Percentiles rank a stretch among this genome's conserved stretches.
These are phyloP conservation scores for Bodo saltans DNA, from an alignment of 78 protist species.

Conservation along the genomic window DNA sequence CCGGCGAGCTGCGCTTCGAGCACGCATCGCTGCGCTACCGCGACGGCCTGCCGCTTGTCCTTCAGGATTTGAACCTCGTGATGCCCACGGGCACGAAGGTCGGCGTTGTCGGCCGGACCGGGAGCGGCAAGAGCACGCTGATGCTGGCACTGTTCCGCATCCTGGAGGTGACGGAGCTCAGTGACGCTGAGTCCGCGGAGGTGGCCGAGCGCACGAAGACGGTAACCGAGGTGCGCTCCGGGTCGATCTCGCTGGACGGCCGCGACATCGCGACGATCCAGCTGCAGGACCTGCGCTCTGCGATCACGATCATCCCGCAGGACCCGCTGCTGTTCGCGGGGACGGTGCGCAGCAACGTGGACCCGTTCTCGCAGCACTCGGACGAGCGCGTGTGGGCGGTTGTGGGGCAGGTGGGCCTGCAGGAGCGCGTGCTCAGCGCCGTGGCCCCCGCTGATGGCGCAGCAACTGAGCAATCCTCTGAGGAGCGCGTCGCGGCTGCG, in stretches of 20 bases:
- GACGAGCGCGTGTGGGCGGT: constrained; percentile 58
- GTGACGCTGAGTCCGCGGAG: too few relatives aligned
- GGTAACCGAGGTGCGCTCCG: too few relatives aligned
- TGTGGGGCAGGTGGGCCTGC: constrained; percentile 33
- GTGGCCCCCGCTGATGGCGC: not conserved
- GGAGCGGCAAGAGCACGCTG: constrained; percentile 60
- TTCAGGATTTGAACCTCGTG: constrained; percentile 17
- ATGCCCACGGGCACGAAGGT: constrained; percentile 58
- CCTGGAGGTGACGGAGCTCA: constrained; percentile 13
- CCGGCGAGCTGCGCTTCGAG: constrained; percentile 41
- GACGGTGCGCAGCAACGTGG: constrained; percentile 53
- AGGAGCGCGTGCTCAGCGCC: not conserved
- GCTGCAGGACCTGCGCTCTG: constrained; percentile 47
- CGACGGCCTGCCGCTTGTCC: constrained; percentile 55
- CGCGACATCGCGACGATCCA: constrained; percentile 30
- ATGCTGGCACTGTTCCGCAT: constrained; percentile 54
- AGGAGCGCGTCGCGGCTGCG: not conserved
- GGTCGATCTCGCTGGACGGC: constrained; percentile 50
- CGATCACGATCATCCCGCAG: constrained; percentile 68
- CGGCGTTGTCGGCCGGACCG: constrained; percentile 83
- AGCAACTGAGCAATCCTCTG: too few relatives aligned
- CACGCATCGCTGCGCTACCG: constrained; percentile 12
- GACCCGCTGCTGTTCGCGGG: constrained; percentile 62
- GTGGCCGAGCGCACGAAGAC: too few relatives aligned
- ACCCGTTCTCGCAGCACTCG: not conserved